Evolutionary conservation across 2,329 filamentous ascomycete genomes (phyloP).

Genomic region (Phialophora chinensis): DNA sequence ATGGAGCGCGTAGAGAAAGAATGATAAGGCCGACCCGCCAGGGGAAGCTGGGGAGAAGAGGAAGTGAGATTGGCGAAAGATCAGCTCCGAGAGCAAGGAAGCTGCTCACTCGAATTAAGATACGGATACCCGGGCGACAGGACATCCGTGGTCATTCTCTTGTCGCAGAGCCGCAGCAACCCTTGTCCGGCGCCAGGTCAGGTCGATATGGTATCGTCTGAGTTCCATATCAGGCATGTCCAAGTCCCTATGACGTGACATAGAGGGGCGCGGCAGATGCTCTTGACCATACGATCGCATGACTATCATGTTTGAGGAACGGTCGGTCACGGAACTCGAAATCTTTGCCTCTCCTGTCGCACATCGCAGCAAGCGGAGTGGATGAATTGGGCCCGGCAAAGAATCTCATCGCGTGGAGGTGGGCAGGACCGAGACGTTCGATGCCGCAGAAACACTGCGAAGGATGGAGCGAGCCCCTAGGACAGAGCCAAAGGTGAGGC

Average conservation of each 20-base stretch:
- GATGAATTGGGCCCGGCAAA: slow-evolving; percentile 21
- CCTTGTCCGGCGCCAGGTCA: slow-evolving; percentile 23
- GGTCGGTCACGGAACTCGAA: neutral
- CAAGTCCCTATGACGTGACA: slow-evolving; percentile 21
- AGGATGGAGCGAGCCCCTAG: neutral
- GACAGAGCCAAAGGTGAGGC: slow-evolving; percentile 8
- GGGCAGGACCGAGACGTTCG: slow-evolving; percentile 18
- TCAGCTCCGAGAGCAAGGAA: slow-evolving; percentile 5
- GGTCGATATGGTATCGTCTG: slow-evolving; percentile 23
- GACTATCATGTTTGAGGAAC: slow-evolving; percentile 9
- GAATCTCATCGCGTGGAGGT: slow-evolving; percentile 6
- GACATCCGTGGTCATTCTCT: slow-evolving; percentile 15
- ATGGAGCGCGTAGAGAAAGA: slow-evolving; percentile 15
- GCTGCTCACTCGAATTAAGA: slow-evolving; percentile 1
- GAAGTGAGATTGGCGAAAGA: slow-evolving; percentile 23
- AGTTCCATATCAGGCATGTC: slow-evolving; percentile 1
- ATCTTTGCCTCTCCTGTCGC: slow-evolving; percentile 22
- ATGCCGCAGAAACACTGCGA: slow-evolving; percentile 16
- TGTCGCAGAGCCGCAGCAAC: slow-evolving; percentile 4
- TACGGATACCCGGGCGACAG: slow-evolving; percentile 13
- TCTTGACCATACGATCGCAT: slow-evolving; percentile 16
- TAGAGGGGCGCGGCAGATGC: neutral
- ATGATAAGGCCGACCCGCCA: slow-evolving; percentile 9
- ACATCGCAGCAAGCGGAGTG: slow-evolving; percentile 16
- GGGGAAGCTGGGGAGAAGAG: slow-evolving; percentile 10